Evolutionary conservation across 306 rosid genomes (phyloP).

Genomic region (Purshia tridentata): DNA sequence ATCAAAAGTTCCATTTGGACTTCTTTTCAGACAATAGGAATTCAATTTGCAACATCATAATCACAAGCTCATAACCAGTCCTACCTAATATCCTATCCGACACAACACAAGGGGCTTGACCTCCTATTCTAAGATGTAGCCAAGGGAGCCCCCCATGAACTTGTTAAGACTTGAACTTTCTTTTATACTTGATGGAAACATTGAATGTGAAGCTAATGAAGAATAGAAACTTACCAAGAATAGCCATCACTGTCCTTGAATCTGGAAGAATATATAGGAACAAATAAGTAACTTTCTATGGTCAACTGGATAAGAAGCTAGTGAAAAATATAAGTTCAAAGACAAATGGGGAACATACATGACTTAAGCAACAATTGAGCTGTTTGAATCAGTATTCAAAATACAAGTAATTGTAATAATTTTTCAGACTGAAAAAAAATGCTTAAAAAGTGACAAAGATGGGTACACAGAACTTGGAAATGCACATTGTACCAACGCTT

Average conservation of each 20-base stretch:
- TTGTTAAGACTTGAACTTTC: no score
- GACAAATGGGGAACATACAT: constrained; percentile 3
- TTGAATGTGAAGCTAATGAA: constrained; percentile 1
- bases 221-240: constrained; percentile 64
- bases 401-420: not conserved
- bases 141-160: no score
- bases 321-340: not conserved
- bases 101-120: not conserved
- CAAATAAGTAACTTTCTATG: not conserved
- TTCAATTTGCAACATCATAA: not conserved
- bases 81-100: not conserved
- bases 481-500: not conserved
- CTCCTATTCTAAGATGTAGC: not conserved
- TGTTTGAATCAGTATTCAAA: not conserved
- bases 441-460: not conserved
- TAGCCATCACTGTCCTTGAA: constrained; percentile 98
- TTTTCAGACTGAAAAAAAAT: no score
- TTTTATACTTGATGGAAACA: no score
- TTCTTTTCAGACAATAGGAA: not conserved
- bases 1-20: not conserved
- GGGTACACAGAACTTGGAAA: not conserved
- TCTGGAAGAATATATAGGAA: constrained; percentile 39
- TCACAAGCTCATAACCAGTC: not conserved
- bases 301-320: not conserved
- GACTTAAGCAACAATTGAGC: not conserved